Percentiles rank a stretch among this genome's conserved stretches.
These are phyloP conservation scores for Phallus indusiatus DNA, from an alignment of 768 basidiomycete species.

Conservation along the genomic window DNA sequence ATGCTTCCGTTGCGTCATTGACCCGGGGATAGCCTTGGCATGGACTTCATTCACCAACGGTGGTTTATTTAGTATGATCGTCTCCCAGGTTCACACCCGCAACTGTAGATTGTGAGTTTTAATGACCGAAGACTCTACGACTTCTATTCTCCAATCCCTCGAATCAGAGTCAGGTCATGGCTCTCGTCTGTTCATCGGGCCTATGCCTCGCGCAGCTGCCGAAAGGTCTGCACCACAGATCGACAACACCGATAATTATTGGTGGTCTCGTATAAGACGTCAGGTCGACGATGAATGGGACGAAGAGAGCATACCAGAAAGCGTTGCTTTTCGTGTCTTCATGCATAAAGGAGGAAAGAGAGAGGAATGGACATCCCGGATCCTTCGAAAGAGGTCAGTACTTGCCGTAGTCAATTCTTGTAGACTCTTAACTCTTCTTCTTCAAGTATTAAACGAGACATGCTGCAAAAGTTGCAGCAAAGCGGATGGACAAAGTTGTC, in stretches of 20 bases:
- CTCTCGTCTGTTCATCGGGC: slow-evolving; percentile 65
- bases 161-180: not conserved
- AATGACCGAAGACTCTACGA: not conserved
- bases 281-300: slow-evolving; percentile 21
- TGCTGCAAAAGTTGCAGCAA: slow-evolving; percentile 4
- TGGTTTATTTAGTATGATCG: too few species aligned
- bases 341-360: slow-evolving; percentile 50
- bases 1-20: not conserved
- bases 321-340: slow-evolving; percentile 55
- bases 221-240: slow-evolving; percentile 40
- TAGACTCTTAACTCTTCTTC: not conserved
- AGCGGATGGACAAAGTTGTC: slow-evolving; percentile 28
- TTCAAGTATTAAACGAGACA: slow-evolving; percentile 1
- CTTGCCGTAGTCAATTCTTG: slow-evolving; percentile 28
- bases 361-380: slow-evolving; percentile 57
- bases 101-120: too few species aligned
- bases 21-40: not conserved
- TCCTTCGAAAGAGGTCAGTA: slow-evolving; percentile 56
- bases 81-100: too few species aligned
- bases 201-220: slow-evolving; percentile 38
- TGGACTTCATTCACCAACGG: not conserved
- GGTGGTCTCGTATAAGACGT: not conserved
- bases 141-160: not conserved
- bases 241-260: slow-evolving; percentile 17
- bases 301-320: slow-evolving; percentile 40